Conservation (phyloP, 108 stramenopile species). For the Cyclotella distinguenda region DNA sequence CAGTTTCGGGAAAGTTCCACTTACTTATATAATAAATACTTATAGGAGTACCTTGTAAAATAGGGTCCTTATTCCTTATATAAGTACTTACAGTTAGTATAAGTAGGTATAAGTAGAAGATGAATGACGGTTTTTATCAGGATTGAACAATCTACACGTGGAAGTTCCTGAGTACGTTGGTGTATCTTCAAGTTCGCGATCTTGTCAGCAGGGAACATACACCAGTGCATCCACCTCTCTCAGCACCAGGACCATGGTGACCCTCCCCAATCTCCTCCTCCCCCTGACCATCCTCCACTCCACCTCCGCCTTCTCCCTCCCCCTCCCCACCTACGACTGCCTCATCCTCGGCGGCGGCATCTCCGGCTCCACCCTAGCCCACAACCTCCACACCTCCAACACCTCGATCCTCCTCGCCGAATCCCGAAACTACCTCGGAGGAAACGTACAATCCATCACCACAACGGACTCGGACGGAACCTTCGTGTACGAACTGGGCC, state of each 20-base stretch:
- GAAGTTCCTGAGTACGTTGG: too few species aligned
- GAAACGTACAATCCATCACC: slow-evolving; percentile 83
- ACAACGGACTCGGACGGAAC: slow-evolving; percentile 65
- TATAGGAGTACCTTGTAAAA: too few species aligned
- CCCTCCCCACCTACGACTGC: slow-evolving; percentile 55
- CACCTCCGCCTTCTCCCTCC: not conserved
- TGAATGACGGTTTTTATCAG: too few species aligned
- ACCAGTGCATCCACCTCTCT: not conserved
- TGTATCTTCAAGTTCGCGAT: slow-evolving; percentile 9
- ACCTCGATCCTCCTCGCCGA: slow-evolving; percentile 79
- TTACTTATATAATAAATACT: too few species aligned
- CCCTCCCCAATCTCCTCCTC: slow-evolving; percentile 1
- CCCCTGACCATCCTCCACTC: not conserved
- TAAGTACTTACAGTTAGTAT: too few species aligned
- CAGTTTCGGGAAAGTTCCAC: too few species aligned
- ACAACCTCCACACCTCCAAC: slow-evolving; percentile 71
- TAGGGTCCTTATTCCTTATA: too few species aligned
- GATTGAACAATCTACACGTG: too few species aligned
- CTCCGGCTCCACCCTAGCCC: slow-evolving; percentile 86
- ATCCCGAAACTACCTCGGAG: slow-evolving; percentile 83
- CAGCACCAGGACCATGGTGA: not conserved
- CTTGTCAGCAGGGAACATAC: not conserved
- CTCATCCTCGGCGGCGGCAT: slow-evolving; percentile 92
- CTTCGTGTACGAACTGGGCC: slow-evolving; percentile 96
- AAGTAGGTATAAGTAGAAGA: too few species aligned